phyloP scores from a whole-genome alignment of 306 rosid genomes.

The Gastrolobium villosum region DNA sequence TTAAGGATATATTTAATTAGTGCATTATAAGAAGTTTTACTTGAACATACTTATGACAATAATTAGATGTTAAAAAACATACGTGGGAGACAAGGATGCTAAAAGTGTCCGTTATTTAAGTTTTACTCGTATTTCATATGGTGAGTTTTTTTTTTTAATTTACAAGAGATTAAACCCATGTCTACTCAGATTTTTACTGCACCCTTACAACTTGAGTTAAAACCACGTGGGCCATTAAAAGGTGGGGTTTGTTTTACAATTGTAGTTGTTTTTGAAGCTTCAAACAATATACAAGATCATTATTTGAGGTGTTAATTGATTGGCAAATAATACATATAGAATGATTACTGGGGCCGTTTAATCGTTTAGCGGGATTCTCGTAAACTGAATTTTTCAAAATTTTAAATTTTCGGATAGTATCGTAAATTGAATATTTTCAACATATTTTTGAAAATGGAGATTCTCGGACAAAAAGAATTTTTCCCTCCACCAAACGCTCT shows the following conservation, averaged over 20 bases:
- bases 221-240: background rate
- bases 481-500: no score
- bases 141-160: background rate
- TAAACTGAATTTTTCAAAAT: no score
- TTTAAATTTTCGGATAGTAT: no score
- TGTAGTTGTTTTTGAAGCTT: background rate
- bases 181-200: background rate
- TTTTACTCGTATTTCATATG: background rate
- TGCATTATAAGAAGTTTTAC: background rate
- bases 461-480: no score
- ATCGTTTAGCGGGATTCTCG: no score
- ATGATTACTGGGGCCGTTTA: no score
- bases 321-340: background rate
- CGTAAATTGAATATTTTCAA: no score
- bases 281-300: background rate
- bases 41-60: background rate
- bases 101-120: background rate
- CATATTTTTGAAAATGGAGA: no score
- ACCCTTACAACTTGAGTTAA: background rate
- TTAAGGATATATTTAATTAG: background rate
- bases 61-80: background rate
- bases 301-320: background rate
- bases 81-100: background rate
- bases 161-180: background rate
- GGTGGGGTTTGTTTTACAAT: slow-evolving; percentile 4